Evolutionary conservation across 306 rosid genomes (phyloP).

Genomic region (Cucumis sativus): Cucumber_9930_V3 NC_026655.2:27647501-27648000

Average conservation of each 20-base stretch:
- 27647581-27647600: slow-evolving; percentile 85
- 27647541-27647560: slow-evolving; percentile 98
- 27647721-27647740: not conserved
- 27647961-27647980: not conserved
- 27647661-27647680: not conserved
- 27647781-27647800: not conserved
- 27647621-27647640: not conserved
- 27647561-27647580: slow-evolving; percentile 85
- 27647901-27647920: not conserved
- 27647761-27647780: too few relatives aligned
- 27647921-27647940: not conserved
- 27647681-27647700: not conserved
- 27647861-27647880: not conserved
- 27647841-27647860: not conserved
- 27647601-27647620: slow-evolving; percentile 10
- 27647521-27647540: slow-evolving; percentile 80
- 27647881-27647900: not conserved
- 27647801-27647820: not conserved
- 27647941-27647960: too few relatives aligned
- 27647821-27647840: not conserved
- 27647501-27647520: slow-evolving; percentile 80
- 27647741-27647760: not conserved
- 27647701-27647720: not conserved
- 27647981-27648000: not conserved
- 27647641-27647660: not conserved